Evolutionary conservation across 2,329 filamentous ascomycete genomes (phyloP), one percentile per base, ranked within the genome.

Genomic region (Dothistroma septosporum): DNA sequence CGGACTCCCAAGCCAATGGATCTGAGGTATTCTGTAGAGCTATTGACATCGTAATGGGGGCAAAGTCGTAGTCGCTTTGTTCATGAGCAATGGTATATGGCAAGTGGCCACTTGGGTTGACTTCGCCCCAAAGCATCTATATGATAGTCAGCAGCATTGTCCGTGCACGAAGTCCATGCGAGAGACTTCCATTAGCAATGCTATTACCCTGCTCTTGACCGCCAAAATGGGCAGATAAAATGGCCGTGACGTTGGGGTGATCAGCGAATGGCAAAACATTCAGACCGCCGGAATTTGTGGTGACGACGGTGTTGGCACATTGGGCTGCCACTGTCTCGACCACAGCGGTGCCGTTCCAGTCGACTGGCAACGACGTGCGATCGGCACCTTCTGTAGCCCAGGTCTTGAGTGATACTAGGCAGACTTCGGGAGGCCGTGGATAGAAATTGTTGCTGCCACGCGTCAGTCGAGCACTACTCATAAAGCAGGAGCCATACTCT

Each of bases 161-260:
- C n/a, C n/a, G 37, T n/a, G 6, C 16, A 6, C 37, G 12, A 44
- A 16, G 37, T n/a, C 37, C 6, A 16, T 16, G 10, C 14, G 14
- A n/a, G 14, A n/a, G 37, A 44, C 56, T 47, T 52, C 58, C 52
- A 66, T 95, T 90, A 1, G 85, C 84, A 5, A 96, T 81, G 0
- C 91, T 90, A 63, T 90, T 88, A 4, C 92, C 92, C 41, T 89
- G 92, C 73, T 96, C 91, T 71, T 96, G 86, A 0, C 92, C 91
- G 0, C 92, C 92, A 1, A 96, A 79, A 68, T 96, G 90, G 21
- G 90, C 91, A 55, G 93, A 82, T 1, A 96, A 71, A 0, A 96
- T 87, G 0, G 88, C 87, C 71, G 91, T 91, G 64, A 93, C 86
- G 62, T 78, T 79, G 21, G 75, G 72, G 64, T 78, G 73, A 62